Conservation (phyloP, 2,329 filamentous ascomycete species). For the Ophiocordyceps camponoti-rufipedis region DNA sequence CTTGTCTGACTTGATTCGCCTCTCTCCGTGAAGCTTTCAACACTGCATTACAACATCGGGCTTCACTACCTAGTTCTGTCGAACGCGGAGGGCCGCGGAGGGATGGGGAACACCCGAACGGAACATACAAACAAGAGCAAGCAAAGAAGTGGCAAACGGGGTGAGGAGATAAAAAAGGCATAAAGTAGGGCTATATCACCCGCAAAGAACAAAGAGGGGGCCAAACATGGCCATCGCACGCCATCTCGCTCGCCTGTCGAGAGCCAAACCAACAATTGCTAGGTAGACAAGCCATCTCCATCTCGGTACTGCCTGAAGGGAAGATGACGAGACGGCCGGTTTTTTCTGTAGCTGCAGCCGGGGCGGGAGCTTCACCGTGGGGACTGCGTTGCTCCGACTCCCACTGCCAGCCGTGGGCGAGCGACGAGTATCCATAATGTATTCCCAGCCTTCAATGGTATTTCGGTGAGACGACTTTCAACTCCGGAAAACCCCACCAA, state of each 20-base stretch:
- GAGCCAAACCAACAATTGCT: conserved; percentile 1
- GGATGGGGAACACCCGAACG: neutral
- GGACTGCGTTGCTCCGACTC: neutral
- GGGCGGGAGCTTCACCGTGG: neutral
- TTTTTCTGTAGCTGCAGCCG: neutral
- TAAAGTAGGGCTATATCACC: conserved; percentile 16
- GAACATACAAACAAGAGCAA: conserved; percentile 11
- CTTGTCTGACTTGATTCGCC: neutral
- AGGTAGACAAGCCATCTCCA: neutral
- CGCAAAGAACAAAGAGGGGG: conserved; percentile 3
- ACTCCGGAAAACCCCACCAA: conserved; percentile 12
- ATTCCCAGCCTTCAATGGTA: conserved; percentile 9
- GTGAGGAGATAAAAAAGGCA: conserved; percentile 2
- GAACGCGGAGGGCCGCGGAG: conserved; percentile 3
- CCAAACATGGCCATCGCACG: conserved; percentile 2
- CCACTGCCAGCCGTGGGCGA: conserved; percentile 6
- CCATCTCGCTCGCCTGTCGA: neutral
- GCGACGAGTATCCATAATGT: conserved; percentile 13
- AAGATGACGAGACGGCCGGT: neutral
- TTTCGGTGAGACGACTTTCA: conserved; percentile 15
- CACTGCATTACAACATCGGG: conserved; percentile 24
- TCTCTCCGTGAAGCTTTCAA: conserved; percentile 20
- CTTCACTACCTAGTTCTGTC: conserved; percentile 16
- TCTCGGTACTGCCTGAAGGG: neutral
- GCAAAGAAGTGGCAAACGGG: conserved; percentile 8